These are phyloP conservation scores for Solanum rostratum DNA, from an alignment of 257 asterid species.

Conservation along the genomic window DNA sequence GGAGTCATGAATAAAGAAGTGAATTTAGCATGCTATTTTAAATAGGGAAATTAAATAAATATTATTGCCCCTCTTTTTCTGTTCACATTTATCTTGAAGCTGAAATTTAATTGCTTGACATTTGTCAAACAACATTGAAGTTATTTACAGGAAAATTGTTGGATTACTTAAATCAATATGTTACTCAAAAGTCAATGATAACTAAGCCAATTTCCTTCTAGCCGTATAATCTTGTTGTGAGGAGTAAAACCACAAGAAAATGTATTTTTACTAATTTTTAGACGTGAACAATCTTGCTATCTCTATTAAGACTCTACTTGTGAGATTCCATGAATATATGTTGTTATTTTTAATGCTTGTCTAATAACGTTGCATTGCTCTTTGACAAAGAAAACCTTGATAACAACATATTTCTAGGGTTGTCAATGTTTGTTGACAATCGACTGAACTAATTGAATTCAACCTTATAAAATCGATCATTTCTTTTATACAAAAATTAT, in stretches of 20 bases:
- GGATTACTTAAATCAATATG: not conserved
- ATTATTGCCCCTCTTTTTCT: not conserved
- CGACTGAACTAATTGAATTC: not conserved
- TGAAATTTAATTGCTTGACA: not conserved
- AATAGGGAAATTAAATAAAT: not conserved
- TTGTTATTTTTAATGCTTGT: not conserved
- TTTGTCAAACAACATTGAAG: not conserved
- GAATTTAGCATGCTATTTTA: no score
- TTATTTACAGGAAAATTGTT: not conserved
- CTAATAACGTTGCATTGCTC: not conserved
- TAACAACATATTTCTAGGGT: not conserved
- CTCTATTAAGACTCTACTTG: no score
- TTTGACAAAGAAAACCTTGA: not conserved
- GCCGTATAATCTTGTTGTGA: not conserved
- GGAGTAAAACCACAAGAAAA: not conserved
- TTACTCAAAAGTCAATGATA: not conserved
- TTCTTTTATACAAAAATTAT: not conserved
- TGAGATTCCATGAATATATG: no score
- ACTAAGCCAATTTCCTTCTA: not conserved
- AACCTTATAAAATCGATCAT: not conserved
- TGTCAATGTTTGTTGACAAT: not conserved
- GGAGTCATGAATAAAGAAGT: not conserved
- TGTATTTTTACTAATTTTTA: not conserved
- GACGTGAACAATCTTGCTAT: no score
- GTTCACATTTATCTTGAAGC: not conserved